phyloP scores from a whole-genome alignment of 2,329 filamentous ascomycete genomes.

The Ascochyta koolunga region DNA sequence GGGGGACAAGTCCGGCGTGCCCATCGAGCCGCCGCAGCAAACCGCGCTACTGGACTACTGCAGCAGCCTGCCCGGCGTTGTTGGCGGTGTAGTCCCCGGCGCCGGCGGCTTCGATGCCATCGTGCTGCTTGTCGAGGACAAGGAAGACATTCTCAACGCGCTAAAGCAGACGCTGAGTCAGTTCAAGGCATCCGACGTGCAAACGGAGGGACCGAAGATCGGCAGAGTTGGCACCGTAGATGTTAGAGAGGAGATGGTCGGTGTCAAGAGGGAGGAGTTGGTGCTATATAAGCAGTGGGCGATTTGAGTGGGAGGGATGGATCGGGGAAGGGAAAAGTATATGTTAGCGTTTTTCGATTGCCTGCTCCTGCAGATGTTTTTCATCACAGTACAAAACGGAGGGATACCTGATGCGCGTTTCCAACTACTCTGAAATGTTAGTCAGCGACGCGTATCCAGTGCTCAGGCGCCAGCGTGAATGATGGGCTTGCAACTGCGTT shows the following conservation, averaged over 20 bases:
- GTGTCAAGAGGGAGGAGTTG: constrained; percentile 55
- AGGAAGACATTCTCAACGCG: constrained; percentile 64
- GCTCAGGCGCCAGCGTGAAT: too few species aligned
- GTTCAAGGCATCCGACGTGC: constrained; percentile 63
- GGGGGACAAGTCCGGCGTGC: constrained; percentile 75
- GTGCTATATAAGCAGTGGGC: constrained; percentile 51
- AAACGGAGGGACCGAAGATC: constrained; percentile 51
- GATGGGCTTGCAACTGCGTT: too few species aligned
- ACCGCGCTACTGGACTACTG: constrained; percentile 82
- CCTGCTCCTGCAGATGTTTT: too few species aligned
- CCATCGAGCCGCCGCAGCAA: constrained; percentile 88
- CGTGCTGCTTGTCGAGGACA: constrained; percentile 77
- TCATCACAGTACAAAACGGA: too few species aligned
- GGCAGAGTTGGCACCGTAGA: constrained; percentile 71
- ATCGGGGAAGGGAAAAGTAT: not conserved
- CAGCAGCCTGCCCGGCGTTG: constrained; percentile 73
- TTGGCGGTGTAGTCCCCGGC: constrained; percentile 90
- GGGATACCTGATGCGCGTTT: not conserved
- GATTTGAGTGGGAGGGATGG: not conserved
- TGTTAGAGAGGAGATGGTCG: constrained; percentile 76
- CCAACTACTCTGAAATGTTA: too few species aligned
- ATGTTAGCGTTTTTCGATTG: not conserved
- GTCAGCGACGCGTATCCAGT: too few species aligned
- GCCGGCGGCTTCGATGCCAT: constrained; percentile 94
- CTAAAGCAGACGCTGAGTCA: constrained; percentile 67